phyloP scores from a whole-genome alignment of 805 yeast genomes.

The Myxozyma lipomycoides region DNA sequence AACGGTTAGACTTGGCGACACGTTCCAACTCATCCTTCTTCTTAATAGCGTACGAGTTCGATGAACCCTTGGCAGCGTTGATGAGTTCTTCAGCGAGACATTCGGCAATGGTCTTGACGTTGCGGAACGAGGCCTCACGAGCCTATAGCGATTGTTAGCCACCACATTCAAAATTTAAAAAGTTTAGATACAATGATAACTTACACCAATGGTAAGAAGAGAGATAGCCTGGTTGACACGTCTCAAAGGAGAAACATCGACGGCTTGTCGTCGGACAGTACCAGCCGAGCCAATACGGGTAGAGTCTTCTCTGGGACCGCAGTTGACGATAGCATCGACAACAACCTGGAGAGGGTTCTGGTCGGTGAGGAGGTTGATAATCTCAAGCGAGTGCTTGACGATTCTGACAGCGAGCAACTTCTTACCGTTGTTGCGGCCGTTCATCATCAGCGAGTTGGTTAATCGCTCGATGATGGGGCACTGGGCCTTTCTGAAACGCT shows the following conservation, averaged over 20 bases:
- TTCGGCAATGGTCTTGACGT: constrained; percentile 99
- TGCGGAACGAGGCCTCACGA: constrained; percentile 99
- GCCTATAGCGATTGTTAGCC: constrained; percentile 26
- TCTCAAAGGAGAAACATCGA: constrained; percentile 99
- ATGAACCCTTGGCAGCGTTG: constrained; percentile 99
- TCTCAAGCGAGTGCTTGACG: constrained; percentile 98
- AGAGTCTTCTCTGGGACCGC: constrained; percentile 99
- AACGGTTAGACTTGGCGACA: constrained; percentile 99
- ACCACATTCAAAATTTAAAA: neutral
- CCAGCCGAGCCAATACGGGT: constrained; percentile 99
- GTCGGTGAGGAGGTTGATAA: constrained; percentile 94
- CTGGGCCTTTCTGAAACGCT: constrained; percentile 99
- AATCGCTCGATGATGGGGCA: constrained; percentile 99
- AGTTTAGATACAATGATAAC: constrained; percentile 34
- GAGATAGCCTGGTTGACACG: constrained; percentile 99
- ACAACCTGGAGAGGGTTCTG: constrained; percentile 99
- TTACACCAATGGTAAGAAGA: constrained; percentile 91
- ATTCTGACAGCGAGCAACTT: constrained; percentile 99
- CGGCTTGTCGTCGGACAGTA: constrained; percentile 99
- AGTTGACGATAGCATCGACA: constrained; percentile 99
- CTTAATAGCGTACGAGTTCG: constrained; percentile 99
- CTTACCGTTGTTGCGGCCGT: constrained; percentile 99
- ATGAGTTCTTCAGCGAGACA: constrained; percentile 99
- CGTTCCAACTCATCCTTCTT: constrained; percentile 99
- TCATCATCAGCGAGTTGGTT: constrained; percentile 99